phyloP scores from a whole-genome alignment of 305 asterid genomes.

The Solanum hybrid region DNA sequence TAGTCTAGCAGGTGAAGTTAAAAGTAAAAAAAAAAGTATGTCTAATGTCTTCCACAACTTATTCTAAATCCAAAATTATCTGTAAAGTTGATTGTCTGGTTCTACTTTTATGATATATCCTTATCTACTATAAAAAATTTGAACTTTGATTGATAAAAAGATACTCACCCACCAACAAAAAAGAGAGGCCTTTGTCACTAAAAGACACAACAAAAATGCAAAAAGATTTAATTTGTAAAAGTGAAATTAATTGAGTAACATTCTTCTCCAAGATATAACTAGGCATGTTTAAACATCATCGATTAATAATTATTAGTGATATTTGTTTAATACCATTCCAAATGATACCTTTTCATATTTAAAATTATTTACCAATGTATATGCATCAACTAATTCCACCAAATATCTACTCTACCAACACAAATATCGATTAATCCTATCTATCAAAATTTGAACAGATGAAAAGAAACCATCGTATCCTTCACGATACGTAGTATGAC shows the following conservation, averaged over 20 bases:
- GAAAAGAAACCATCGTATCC: neutral
- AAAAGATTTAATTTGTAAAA: neutral
- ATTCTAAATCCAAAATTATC: neutral
- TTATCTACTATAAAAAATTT: neutral
- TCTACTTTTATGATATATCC: neutral
- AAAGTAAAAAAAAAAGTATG: neutral
- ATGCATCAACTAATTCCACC: neutral
- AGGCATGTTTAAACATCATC: neutral
- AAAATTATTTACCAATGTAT: neutral
- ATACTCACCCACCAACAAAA: neutral
- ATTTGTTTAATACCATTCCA: neutral
- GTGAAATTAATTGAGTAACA: neutral
- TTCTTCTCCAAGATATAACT: neutral
- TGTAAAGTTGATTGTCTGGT: neutral
- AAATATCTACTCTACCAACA: neutral
- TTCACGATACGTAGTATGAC: neutral
- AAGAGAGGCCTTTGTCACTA: neutral
- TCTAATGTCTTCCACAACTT: neutral
- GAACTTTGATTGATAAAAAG: neutral
- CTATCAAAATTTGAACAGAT: neutral
- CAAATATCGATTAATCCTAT: neutral
- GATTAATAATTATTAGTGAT: neutral
- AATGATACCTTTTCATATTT: neutral
- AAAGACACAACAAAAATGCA: neutral
- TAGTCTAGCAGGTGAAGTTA: neutral